These are phyloP conservation scores for Mrakia gelida DNA, from an alignment of 768 basidiomycete species.

Conservation along the genomic window DNA sequence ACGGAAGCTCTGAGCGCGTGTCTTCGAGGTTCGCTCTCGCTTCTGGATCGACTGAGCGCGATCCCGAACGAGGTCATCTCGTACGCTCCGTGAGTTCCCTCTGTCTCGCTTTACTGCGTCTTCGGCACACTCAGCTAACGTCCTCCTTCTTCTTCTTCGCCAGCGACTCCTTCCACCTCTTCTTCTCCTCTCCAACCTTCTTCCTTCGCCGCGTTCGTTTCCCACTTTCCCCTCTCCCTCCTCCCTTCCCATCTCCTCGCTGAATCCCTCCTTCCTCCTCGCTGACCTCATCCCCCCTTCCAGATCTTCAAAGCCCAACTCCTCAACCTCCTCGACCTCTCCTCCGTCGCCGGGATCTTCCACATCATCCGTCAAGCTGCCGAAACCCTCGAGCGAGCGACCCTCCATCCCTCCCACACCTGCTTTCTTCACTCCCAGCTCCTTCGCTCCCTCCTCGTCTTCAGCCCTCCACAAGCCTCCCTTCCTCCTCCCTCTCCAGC, in stretches of 20 bases:
- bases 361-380: neutral
- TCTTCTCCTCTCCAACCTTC: neutral
- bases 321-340: neutral
- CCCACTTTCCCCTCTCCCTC: neutral
- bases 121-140: neutral
- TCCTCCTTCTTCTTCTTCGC: neutral
- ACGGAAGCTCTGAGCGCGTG: neutral
- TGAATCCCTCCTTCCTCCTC: neutral
- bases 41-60: neutral
- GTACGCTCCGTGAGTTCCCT: neutral
- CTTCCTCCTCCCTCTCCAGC: neutral
- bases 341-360: neutral
- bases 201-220: neutral
- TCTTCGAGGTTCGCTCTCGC: neutral
- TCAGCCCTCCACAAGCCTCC: neutral
- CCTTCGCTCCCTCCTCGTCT: neutral
- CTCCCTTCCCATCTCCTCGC: neutral
- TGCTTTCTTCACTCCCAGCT: neutral
- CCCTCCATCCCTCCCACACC: neutral
- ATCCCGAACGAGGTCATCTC: neutral
- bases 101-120: too few relatives aligned
- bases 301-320: constrained; percentile 3
- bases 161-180: constrained; percentile 5
- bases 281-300: neutral
- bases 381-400: neutral